A percentile compares a stretch with the other conserved stretches of the same genome.
phyloP scores from a whole-genome alignment of 2,329 filamentous ascomycete species.

The Sporothrix humicola region DNA sequence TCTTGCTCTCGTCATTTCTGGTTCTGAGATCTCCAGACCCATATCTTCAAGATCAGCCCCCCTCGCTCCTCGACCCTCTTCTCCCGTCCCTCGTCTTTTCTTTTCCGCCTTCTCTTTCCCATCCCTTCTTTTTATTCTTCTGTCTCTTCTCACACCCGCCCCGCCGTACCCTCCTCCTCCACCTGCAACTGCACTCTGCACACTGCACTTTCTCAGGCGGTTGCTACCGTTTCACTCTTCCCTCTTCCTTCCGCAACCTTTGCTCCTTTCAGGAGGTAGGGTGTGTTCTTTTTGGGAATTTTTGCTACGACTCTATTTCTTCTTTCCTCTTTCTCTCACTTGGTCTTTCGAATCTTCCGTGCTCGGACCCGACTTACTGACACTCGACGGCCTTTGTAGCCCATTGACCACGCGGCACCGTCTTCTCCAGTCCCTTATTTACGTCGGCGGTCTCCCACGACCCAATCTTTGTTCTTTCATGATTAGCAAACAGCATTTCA shows the following conservation, averaged over 20 bases:
- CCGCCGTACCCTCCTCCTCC: background rate
- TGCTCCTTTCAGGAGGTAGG: slow-evolving; percentile 21
- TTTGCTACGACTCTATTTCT: background rate
- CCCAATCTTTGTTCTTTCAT: background rate
- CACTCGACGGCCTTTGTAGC: background rate
- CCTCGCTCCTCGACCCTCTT: background rate
- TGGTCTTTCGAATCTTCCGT: background rate
- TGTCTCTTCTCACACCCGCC: background rate
- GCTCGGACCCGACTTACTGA: slow-evolving; percentile 13
- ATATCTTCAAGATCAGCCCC: slow-evolving; percentile 17
- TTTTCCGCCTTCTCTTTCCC: background rate
- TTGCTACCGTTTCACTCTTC: slow-evolving; percentile 24
- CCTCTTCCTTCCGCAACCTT: slow-evolving; percentile 22
- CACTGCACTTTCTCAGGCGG: slow-evolving; percentile 2
- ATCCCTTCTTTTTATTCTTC: background rate
- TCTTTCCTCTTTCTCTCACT: slow-evolving; percentile 1
- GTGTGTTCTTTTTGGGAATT: slow-evolving; percentile 3
- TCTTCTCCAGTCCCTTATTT: background rate
- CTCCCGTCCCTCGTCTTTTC: background rate
- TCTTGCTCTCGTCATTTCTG: background rate
- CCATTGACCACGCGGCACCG: background rate
- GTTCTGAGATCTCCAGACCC: slow-evolving; percentile 11
- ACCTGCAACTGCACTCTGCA: background rate
- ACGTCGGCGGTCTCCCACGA: background rate
- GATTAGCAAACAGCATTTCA: background rate